Conservation (phyloP, 2,329 filamentous ascomycete genomes). For the Nigrospora sphaerica region DNA sequence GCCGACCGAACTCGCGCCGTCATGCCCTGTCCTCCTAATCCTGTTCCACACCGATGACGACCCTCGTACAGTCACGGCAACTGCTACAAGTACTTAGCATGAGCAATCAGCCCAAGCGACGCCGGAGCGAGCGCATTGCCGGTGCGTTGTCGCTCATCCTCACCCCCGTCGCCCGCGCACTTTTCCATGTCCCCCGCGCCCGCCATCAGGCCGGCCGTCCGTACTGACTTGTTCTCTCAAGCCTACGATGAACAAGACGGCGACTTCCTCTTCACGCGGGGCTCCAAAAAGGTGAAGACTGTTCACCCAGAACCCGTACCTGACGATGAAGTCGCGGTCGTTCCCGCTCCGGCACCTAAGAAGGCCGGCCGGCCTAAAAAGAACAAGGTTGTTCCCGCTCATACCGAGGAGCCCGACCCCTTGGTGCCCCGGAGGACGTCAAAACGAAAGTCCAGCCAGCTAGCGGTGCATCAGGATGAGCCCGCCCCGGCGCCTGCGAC, state of each 20-base stretch:
- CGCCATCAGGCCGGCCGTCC: not conserved
- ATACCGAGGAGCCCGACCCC: constrained; percentile 15
- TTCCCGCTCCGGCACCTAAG: constrained; percentile 25
- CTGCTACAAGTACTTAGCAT: constrained; percentile 63
- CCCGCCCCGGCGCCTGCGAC: constrained; percentile 21
- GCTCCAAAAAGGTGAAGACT: constrained; percentile 57
- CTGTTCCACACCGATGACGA: constrained; percentile 56
- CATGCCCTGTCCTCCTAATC: constrained; percentile 11
- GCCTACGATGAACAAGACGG: constrained; percentile 69
- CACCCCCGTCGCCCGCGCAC: no score
- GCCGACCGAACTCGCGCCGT: constrained; percentile 6
- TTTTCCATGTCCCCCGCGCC: not conserved
- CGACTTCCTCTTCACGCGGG: constrained; percentile 69
- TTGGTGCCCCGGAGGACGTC: constrained; percentile 32
- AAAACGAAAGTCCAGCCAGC: constrained; percentile 26
- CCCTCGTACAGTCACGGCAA: constrained; percentile 56
- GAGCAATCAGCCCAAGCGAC: constrained; percentile 54
- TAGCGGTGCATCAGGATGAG: constrained; percentile 16
- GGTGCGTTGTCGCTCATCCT: constrained; percentile 35
- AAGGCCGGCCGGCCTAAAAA: constrained; percentile 34
- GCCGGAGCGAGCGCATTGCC: constrained; percentile 58
- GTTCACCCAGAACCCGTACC: constrained; percentile 35
- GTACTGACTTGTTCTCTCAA: constrained; percentile 9
- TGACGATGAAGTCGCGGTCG: constrained; percentile 31
- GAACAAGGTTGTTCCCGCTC: constrained; percentile 12